These are phyloP conservation scores for Metschnikowia corniflorae DNA, from an alignment of 805 yeast genomes.

Conservation along the genomic window DNA sequence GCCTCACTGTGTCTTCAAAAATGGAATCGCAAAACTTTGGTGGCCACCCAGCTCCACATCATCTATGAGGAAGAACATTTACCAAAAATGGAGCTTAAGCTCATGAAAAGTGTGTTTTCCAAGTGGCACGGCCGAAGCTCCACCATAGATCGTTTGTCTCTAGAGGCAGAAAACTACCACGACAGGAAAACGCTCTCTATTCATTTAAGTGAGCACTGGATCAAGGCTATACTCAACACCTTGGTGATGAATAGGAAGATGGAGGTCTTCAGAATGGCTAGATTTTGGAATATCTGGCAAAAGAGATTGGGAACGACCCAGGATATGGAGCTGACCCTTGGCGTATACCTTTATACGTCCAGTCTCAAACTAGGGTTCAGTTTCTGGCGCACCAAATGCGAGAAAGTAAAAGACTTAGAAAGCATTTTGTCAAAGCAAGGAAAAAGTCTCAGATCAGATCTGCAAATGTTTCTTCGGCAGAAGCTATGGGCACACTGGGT, in stretches of 20 bases:
- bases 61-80: slow-evolving; percentile 10
- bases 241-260: slow-evolving; percentile 12
- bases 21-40: slow-evolving; percentile 23
- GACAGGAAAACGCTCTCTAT: slow-evolving; percentile 11
- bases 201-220: slow-evolving; percentile 10
- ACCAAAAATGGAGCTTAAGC: not conserved
- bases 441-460: slow-evolving; percentile 1
- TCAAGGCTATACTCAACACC: slow-evolving; percentile 7
- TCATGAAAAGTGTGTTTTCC: slow-evolving; percentile 5
- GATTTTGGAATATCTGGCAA: slow-evolving; percentile 11
- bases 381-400: not conserved
- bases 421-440: not conserved
- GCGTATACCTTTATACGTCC: not conserved
- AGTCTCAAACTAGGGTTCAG: not conserved
- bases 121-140: slow-evolving; percentile 15
- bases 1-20: slow-evolving; percentile 9
- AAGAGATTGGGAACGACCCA: not conserved
- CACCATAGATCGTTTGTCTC: slow-evolving; percentile 9
- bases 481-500: slow-evolving; percentile 1
- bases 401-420: slow-evolving; percentile 1
- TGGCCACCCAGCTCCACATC: slow-evolving; percentile 15
- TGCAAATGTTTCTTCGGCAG: slow-evolving; percentile 2
- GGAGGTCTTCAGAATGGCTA: slow-evolving; percentile 12
- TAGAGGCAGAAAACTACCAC: slow-evolving; percentile 15
- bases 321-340: not conserved